Evolutionary conservation across 176 grass and related monocot species (phyloP).

Genomic region (Elymus sibiricus): DNA sequence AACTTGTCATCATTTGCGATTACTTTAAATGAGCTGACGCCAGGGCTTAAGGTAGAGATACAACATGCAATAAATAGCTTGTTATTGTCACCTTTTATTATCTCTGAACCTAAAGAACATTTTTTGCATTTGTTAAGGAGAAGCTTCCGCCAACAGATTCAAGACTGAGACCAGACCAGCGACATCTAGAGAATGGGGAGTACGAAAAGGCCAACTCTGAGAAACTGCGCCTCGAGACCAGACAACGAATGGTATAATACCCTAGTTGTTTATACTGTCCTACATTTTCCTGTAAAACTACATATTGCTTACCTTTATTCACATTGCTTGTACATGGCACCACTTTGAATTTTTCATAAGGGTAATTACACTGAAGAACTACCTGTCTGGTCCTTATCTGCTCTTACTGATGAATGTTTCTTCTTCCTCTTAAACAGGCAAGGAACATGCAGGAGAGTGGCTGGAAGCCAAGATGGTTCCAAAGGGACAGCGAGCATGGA

Average conservation of each 20-base stretch:
- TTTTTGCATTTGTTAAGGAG: slow-evolving; percentile 50
- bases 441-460: slow-evolving; percentile 90
- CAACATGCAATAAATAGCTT: slow-evolving; percentile 1
- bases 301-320: not conserved
- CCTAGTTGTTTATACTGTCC: not conserved
- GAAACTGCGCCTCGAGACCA: slow-evolving; percentile 71
- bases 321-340: not conserved
- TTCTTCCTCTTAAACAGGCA: slow-evolving; percentile 42
- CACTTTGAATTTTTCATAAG: not conserved
- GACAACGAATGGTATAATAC: slow-evolving; percentile 69
- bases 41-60: slow-evolving; percentile 58
- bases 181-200: slow-evolving; percentile 81
- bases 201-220: slow-evolving; percentile 82
- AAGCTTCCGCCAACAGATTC: slow-evolving; percentile 93
- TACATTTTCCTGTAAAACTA: not conserved
- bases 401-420: not conserved
- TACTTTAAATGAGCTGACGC: slow-evolving; percentile 76
- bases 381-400: not conserved
- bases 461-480: slow-evolving; percentile 86
- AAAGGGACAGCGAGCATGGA: slow-evolving; percentile 43
- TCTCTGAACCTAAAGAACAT: slow-evolving; percentile 19
- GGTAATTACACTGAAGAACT: not conserved
- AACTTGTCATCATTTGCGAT: slow-evolving; percentile 91
- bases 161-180: slow-evolving; percentile 84
- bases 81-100: slow-evolving; percentile 18